phyloP scores from a whole-genome alignment of 805 yeast genomes.

The Saccharomycopsis fodiens region DNA sequence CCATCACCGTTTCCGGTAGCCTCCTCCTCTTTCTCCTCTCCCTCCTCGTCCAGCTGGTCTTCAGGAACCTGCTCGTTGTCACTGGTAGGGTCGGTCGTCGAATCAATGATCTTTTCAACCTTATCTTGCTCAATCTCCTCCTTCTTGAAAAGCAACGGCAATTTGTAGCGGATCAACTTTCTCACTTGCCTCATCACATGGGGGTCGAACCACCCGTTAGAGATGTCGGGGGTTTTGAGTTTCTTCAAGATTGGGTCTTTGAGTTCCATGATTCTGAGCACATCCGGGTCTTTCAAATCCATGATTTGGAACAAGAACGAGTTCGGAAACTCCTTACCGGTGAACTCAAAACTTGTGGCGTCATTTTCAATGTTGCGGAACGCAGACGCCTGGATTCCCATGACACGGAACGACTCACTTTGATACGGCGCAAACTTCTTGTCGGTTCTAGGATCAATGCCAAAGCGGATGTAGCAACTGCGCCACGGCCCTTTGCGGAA shows the following conservation, averaged over 20 bases:
- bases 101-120: slow-evolving; percentile 37
- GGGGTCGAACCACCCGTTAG: slow-evolving; percentile 75
- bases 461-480: slow-evolving; percentile 70
- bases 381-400: slow-evolving; percentile 26
- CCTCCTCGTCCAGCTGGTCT: slow-evolving; percentile 26
- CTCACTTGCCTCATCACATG: slow-evolving; percentile 58
- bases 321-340: slow-evolving; percentile 62
- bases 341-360: slow-evolving; percentile 45
- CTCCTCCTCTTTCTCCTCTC: slow-evolving; percentile 22
- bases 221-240: slow-evolving; percentile 32
- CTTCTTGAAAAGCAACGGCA: slow-evolving; percentile 50
- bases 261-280: slow-evolving; percentile 35
- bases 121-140: slow-evolving; percentile 36
- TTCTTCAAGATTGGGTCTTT: slow-evolving; percentile 10
- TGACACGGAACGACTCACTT: slow-evolving; percentile 72
- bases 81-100: slow-evolving; percentile 15
- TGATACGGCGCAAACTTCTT: slow-evolving; percentile 57
- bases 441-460: slow-evolving; percentile 65
- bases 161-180: slow-evolving; percentile 62
- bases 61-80: slow-evolving; percentile 23
- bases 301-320: slow-evolving; percentile 73
- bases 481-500: slow-evolving; percentile 94
- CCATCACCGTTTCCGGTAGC: slow-evolving; percentile 17
- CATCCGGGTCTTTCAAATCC: slow-evolving; percentile 62
- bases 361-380: slow-evolving; percentile 24